Conservation (phyloP, 2,329 filamentous ascomycete genomes). For the Bipolaris sorokiniana region DNA sequence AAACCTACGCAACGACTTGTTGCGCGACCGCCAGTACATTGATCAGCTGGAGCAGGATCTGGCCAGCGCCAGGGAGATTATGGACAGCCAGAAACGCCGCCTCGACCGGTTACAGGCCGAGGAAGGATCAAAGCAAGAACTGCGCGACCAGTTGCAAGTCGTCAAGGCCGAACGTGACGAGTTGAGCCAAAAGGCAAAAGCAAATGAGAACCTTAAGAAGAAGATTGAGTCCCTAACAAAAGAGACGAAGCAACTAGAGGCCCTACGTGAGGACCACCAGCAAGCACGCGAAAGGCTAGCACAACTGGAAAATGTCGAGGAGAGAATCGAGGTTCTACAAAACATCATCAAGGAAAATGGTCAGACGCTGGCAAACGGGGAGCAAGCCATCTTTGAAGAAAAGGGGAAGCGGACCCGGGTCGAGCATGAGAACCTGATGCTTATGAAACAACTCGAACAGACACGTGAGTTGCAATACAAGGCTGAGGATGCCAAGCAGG, state of each 20-base stretch:
- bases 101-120: constrained; percentile 53
- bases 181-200: constrained; percentile 56
- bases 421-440: constrained; percentile 56
- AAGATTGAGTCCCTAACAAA: constrained; percentile 59
- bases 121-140: constrained; percentile 54
- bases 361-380: constrained; percentile 57
- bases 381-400: constrained; percentile 59
- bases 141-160: constrained; percentile 59
- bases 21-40: constrained; percentile 57
- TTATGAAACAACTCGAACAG: constrained; percentile 56
- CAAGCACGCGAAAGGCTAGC: constrained; percentile 52
- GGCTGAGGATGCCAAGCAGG: constrained; percentile 56
- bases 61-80: constrained; percentile 50
- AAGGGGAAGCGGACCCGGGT: constrained; percentile 56
- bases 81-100: constrained; percentile 56
- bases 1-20: constrained; percentile 52
- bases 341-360: constrained; percentile 60
- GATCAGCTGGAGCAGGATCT: constrained; percentile 57
- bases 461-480: constrained; percentile 55
- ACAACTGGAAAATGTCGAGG: constrained; percentile 54
- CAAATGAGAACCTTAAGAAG: constrained; percentile 61
- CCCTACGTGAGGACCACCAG: constrained; percentile 55
- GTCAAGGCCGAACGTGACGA: constrained; percentile 58
- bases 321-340: constrained; percentile 53
- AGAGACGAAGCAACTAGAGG: constrained; percentile 53